Base-by-base conservation (phyloP, 768 basidiomycete species). In the Macrolepiota albuminosa region DNA sequence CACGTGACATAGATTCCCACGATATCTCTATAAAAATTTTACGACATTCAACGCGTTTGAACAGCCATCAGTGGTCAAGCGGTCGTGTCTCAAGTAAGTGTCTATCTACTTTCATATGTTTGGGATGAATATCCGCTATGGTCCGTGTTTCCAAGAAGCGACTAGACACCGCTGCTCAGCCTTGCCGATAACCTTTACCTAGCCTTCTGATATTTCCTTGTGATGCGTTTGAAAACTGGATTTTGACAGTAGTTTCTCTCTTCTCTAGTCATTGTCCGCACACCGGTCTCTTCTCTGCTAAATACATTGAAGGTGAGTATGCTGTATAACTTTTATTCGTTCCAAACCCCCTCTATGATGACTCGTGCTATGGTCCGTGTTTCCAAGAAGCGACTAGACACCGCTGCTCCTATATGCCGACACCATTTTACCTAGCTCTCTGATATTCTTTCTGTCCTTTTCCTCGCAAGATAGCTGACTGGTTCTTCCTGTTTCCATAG, bases 61-160 rank as follows among this genome's bases (percentile, higher is more conserved):
- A 37, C 56, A 47, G 13, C n/a, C 48, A 49, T 10, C 39, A 6
- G 7, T 34, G 24, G 24, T 47, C 39, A 29, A 26, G 34, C 13
- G 10, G 40, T 18, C 36, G 40, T 36, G 13, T 34, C 61, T 59
- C 39, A 57, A 52, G 58, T 58, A 54, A 56, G 54, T 47, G 21
- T 37, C 21, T 45, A 6, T 43, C 18, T 37, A 21, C 16, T 34
- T 21, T n/a, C n/a, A 1, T 26, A 26, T 31, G 10, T 60, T 63
- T 69, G 66, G 81, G 87, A 92, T 90, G 89, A 91, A 73, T 74
- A 63, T 71, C 64, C 72, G 89, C 89, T 89, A 89, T 92, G 92
- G 91, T 92, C 89, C 89, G 89, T 92, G 90, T 91, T 92, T 88
- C 90, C 82, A 84, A 91, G 88, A 84, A 84, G 86, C 84, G 90